Conservation (phyloP, 1,284 basidiomycete species). For the Malassezia pachydermatis region DNA sequence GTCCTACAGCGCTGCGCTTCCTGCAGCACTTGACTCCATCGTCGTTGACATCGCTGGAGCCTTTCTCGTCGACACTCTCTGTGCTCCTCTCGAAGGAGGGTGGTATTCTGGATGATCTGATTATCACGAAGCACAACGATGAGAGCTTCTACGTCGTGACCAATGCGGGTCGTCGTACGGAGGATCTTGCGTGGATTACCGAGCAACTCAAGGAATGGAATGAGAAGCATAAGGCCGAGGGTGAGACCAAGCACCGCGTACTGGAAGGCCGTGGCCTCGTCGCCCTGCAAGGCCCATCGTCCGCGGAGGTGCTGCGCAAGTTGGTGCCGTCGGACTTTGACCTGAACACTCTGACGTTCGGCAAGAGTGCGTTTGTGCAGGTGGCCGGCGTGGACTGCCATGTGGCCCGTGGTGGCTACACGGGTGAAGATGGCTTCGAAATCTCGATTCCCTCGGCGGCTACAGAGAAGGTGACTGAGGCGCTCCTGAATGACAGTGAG, state of each 20-base stretch:
- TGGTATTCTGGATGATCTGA: slow-evolving; percentile 85
- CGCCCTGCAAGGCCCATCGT: slow-evolving; percentile 81
- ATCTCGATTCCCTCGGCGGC: slow-evolving; percentile 77
- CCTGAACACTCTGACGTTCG: slow-evolving; percentile 51
- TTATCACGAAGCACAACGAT: slow-evolving; percentile 50
- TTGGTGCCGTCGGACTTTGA: slow-evolving; percentile 54
- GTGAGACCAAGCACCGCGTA: slow-evolving; percentile 67
- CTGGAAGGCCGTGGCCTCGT: slow-evolving; percentile 78
- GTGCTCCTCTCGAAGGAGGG: slow-evolving; percentile 78
- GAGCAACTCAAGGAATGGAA: slow-evolving; percentile 53
- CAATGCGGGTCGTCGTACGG: slow-evolving; percentile 75
- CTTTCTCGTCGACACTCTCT: slow-evolving; percentile 63
- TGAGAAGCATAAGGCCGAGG: slow-evolving; percentile 47
- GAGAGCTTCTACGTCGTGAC: slow-evolving; percentile 83
- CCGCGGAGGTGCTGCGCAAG: slow-evolving; percentile 65
- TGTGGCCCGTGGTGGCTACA: slow-evolving; percentile 92
- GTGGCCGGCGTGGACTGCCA: slow-evolving; percentile 57
- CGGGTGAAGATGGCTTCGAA: slow-evolving; percentile 97
- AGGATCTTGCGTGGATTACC: slow-evolving; percentile 70
- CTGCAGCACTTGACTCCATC: slow-evolving; percentile 62
- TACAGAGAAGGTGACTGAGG: slow-evolving; percentile 62
- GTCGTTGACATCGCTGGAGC: slow-evolving; percentile 58
- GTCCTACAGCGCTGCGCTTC: slow-evolving; percentile 55
- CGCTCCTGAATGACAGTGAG: slow-evolving; percentile 56
- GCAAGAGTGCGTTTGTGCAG: slow-evolving; percentile 34